Evolutionary conservation across 1,284 basidiomycete genomes (phyloP).

Genomic region (Phlebopus sp.): DNA sequence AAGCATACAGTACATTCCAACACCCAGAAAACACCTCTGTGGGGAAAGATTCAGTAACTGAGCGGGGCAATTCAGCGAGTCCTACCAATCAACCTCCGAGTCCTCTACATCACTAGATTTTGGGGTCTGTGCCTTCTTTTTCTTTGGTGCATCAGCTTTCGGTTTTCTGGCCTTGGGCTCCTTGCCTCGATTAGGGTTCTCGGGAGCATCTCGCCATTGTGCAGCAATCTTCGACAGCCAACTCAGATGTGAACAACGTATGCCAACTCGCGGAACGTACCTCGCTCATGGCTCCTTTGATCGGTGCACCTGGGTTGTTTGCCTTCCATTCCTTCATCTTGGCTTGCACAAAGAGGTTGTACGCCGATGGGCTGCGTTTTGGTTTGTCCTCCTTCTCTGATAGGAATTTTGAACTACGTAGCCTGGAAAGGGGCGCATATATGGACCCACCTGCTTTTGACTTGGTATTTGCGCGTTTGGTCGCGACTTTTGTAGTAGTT

Average conservation of each 20-base stretch:
- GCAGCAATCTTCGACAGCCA: conserved; percentile 42
- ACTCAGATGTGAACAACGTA: conserved; percentile 11
- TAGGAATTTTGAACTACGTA: neutral
- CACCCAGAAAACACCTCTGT: neutral
- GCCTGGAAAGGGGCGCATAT: neutral
- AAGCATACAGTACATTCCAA: too few species aligned
- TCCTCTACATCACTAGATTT: conserved; percentile 25
- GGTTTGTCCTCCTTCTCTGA: conserved; percentile 42
- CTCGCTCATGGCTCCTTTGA: conserved; percentile 52
- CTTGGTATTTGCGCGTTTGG: conserved; percentile 45
- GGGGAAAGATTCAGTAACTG: neutral
- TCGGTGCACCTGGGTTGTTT: conserved; percentile 45
- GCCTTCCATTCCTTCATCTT: conserved; percentile 54
- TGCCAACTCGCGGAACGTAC: conserved; percentile 32
- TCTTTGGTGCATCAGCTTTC: conserved; percentile 30
- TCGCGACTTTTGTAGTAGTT: conserved; percentile 50
- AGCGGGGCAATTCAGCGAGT: neutral
- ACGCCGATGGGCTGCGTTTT: conserved; percentile 53
- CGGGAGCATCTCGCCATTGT: conserved; percentile 53
- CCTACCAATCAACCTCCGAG: conserved; percentile 22
- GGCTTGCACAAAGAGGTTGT: conserved; percentile 51
- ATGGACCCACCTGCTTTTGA: conserved; percentile 27
- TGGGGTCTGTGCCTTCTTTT: conserved; percentile 16
- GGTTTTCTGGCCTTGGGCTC: conserved; percentile 40
- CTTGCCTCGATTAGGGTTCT: conserved; percentile 58